Percentiles rank a stretch among this genome's conserved stretches.
Conservation (phyloP, 2,329 filamentous ascomycete species). For the Fonsecaea pedrosoi region DNA sequence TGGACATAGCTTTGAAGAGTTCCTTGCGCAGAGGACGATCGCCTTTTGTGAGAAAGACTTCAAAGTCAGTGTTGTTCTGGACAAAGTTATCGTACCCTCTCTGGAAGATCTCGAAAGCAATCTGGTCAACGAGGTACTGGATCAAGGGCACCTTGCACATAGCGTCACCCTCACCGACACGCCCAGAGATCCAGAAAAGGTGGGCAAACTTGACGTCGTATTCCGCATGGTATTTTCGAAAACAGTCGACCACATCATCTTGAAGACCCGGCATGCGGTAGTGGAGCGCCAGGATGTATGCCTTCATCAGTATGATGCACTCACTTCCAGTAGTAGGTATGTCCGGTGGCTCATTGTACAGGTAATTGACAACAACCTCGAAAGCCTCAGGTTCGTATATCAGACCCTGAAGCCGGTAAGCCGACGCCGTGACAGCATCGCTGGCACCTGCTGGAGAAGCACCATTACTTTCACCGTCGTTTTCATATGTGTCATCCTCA, state of each 20-base stretch:
- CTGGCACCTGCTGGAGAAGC: neutral
- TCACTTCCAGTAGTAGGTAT: slow-evolving; percentile 2
- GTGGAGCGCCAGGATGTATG: slow-evolving; percentile 35
- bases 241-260: slow-evolving; percentile 36
- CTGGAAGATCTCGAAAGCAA: slow-evolving; percentile 35
- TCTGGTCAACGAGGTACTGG: slow-evolving; percentile 37
- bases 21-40: slow-evolving; percentile 22
- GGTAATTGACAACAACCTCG: slow-evolving; percentile 33
- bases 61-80: slow-evolving; percentile 23
- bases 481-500: neutral
- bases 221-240: slow-evolving; percentile 30
- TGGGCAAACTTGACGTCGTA: slow-evolving; percentile 34
- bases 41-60: slow-evolving; percentile 23
- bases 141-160: slow-evolving; percentile 27
- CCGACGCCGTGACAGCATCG: neutral
- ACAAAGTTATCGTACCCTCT: slow-evolving; percentile 29
- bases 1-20: slow-evolving; percentile 29
- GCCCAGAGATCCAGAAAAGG: slow-evolving; percentile 34
- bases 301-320: slow-evolving; percentile 23
- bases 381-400: slow-evolving; percentile 32
- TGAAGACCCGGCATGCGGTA: slow-evolving; percentile 36
- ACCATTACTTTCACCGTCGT: neutral
- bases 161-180: slow-evolving; percentile 23
- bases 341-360: slow-evolving; percentile 32
- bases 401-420: slow-evolving; percentile 28